Base-by-base conservation (phyloP, 495 filamentous ascomycete genomes). In the Margaritispora aquatica region DNA sequence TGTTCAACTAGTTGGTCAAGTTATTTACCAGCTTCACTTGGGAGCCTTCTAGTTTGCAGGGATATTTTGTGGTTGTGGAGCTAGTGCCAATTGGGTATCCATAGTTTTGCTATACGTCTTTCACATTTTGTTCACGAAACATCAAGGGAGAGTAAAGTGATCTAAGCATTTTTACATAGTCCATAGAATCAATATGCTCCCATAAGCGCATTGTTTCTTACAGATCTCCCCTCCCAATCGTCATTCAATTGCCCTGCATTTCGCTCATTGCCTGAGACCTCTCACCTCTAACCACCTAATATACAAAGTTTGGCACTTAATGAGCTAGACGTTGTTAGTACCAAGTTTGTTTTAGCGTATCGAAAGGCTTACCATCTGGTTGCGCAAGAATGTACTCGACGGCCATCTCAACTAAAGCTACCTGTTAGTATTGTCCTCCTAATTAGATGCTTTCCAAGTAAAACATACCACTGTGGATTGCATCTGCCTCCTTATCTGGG, bases 401-500 rank as follows among this genome's bases (percentile, higher is more conserved):
- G 55, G 93, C 93, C 82, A 96, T 87, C 70, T 95, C 89, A 63
- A 97, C 93, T 97, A 67, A 75, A 63, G 22, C 17, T 7, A 34
- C 17, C 57, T 20, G 15, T 46, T 38, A 38, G 26, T 75, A 60
- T 73, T 31, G 47, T 20, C 24, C 7, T n/a, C 55, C 22, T 23
- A 17, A 31, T 11, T 20, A 17, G 15, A 13, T 20, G 10, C 19
- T 2, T 44, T 44, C 15, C 22, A 22, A 44, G 46, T 51, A 54
- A 20, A n/a, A 81, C 93, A 64, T 92, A 96, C 93, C 86, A 71
- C 90, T 96, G 82, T 93, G 90, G 73, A 98, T 96, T 63, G 83
- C 81, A 77, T 98, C 94, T 63, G 94, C 95, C 69, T 97, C 93
- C 81, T 97, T 97, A 76, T 98, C 94, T 63, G 94, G 95, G 74